Evolutionary conservation across 1,284 basidiomycete genomes (phyloP).

Genomic region (Volvariella surrecta): DNA sequence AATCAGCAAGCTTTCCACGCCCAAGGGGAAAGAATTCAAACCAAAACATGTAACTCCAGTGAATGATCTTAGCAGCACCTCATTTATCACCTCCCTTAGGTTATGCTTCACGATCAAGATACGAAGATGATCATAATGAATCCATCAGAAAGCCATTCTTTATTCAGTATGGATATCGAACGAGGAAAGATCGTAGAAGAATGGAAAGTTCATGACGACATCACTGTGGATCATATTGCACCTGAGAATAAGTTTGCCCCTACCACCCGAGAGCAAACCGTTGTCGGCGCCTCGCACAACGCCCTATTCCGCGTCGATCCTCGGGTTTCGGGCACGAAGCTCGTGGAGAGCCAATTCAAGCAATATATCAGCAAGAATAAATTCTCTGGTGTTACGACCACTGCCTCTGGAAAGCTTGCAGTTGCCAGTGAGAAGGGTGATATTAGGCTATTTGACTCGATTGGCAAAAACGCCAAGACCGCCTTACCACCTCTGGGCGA

Average conservation of each 20-base stretch:
- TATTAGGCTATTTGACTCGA: slow-evolving; percentile 89
- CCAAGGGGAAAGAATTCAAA: slow-evolving; percentile 79
- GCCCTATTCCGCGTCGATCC: slow-evolving; percentile 97
- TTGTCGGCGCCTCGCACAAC: slow-evolving; percentile 91
- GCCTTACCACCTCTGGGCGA: slow-evolving; percentile 94
- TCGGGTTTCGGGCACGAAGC: slow-evolving; percentile 82
- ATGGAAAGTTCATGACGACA: slow-evolving; percentile 92
- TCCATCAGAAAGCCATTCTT: slow-evolving; percentile 72
- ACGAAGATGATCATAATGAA: slow-evolving; percentile 94
- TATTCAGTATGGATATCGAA: slow-evolving; percentile 93
- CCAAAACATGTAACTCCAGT: slow-evolving; percentile 67
- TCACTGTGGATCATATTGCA: slow-evolving; percentile 83
- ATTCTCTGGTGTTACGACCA: slow-evolving; percentile 92
- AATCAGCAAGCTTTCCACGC: slow-evolving; percentile 79
- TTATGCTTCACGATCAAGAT: slow-evolving; percentile 98
- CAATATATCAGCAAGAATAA: slow-evolving; percentile 94
- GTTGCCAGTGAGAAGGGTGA: slow-evolving; percentile 97
- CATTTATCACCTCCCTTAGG: slow-evolving; percentile 31
- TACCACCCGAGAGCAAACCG: slow-evolving; percentile 87
- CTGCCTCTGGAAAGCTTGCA: slow-evolving; percentile 80
- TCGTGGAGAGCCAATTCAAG: slow-evolving; percentile 95
- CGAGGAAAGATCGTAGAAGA: slow-evolving; percentile 97
- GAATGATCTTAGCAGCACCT: neutral
- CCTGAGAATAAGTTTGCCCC: slow-evolving; percentile 95
- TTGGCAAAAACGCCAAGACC: slow-evolving; percentile 99